Evolutionary conservation across 495 filamentous ascomycete species (phyloP).

Genomic region (Beverwykella pulmonaria): DNA sequence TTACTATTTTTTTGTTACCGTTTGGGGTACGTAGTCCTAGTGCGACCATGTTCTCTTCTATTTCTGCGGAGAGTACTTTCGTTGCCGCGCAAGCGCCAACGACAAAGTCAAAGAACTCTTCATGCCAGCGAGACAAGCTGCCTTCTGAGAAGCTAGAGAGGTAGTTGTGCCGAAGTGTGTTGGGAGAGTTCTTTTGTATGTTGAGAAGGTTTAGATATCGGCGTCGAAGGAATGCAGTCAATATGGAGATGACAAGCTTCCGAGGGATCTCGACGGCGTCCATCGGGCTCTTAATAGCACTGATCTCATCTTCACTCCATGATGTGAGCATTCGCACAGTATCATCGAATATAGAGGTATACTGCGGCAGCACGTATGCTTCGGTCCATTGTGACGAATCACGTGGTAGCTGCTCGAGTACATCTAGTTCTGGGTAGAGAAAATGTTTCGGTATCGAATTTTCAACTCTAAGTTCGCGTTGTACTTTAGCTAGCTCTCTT

Average conservation of each 20-base stretch:
- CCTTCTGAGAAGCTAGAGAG: neutral
- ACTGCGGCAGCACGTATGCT: neutral
- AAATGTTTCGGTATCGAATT: too few species aligned
- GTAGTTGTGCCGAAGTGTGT: slow-evolving; percentile 8
- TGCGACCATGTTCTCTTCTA: slow-evolving; percentile 8
- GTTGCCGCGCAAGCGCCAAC: neutral
- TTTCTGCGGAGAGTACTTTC: slow-evolving; percentile 1
- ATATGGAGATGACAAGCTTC: neutral
- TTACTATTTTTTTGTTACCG: too few species aligned
- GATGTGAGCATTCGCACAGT: too few species aligned
- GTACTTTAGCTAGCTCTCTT: neutral
- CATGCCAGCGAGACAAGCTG: slow-evolving; percentile 2
- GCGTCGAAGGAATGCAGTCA: slow-evolving; percentile 3
- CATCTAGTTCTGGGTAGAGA: too few species aligned
- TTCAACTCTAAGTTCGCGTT: neutral
- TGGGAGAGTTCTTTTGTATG: neutral
- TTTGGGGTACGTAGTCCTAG: neutral
- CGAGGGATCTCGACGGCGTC: neutral
- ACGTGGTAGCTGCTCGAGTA: neutral
- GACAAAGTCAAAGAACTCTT: slow-evolving; percentile 11
- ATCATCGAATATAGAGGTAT: neutral
- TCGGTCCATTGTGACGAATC: neutral
- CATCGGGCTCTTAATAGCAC: neutral
- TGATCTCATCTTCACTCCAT: neutral
- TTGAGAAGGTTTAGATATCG: slow-evolving; percentile 9